These are phyloP conservation scores for Clavulina sp. DNA, from an alignment of 768 basidiomycete species.

Conservation along the genomic window DNA sequence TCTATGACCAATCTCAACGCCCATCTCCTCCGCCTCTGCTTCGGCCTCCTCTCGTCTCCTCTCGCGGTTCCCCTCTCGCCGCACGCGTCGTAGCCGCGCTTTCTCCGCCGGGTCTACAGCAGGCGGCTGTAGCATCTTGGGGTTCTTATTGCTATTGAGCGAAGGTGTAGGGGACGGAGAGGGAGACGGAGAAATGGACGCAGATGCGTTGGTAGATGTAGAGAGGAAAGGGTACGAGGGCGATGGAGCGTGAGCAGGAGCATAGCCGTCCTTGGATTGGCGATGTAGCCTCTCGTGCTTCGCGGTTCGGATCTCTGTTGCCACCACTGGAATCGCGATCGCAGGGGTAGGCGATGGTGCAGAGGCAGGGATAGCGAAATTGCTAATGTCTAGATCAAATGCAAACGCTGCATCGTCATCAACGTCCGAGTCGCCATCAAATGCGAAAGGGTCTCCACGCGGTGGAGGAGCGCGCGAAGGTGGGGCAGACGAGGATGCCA, in stretches of 20 bases:
- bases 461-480: background rate
- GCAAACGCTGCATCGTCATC: slow-evolving; percentile 1
- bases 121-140: background rate
- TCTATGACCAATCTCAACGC: too few species aligned
- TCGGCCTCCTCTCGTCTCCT: background rate
- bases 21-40: background rate
- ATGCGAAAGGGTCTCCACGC: background rate
- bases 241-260: background rate
- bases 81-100: slow-evolving; percentile 1
- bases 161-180: slow-evolving; percentile 39
- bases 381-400: background rate
- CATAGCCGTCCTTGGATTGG: too few species aligned
- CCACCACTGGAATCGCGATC: too few species aligned
- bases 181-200: slow-evolving; percentile 22
- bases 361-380: background rate
- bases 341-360: too few species aligned
- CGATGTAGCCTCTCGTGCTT: too few species aligned
- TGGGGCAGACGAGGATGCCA: background rate
- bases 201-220: background rate
- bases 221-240: background rate
- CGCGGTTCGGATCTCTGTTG: too few species aligned
- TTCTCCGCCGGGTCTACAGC: slow-evolving; percentile 5
- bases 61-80: slow-evolving; percentile 6
- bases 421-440: background rate
- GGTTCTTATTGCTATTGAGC: slow-evolving; percentile 15